These are phyloP conservation scores for Phytophthora fragariaefolia DNA, from an alignment of 352 stramenopile species.

Conservation along the genomic window DNA sequence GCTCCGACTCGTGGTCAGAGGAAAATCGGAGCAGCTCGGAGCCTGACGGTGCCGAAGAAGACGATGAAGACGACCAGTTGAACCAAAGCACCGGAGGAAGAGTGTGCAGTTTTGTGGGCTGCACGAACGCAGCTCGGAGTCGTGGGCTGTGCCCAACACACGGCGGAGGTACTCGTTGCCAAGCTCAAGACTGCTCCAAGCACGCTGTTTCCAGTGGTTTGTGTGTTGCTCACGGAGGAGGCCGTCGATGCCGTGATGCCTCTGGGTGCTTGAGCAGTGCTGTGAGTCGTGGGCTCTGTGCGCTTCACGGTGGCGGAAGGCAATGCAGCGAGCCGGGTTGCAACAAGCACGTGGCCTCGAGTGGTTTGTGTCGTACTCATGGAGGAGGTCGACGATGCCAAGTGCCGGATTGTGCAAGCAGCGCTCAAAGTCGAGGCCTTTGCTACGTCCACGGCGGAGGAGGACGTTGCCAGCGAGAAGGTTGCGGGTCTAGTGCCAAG, in stretches of 20 bases:
- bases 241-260: slow-evolving; percentile 51
- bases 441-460: slow-evolving; percentile 88
- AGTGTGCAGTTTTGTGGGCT: slow-evolving; percentile 31
- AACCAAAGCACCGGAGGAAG: slow-evolving; percentile 1
- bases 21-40: slow-evolving; percentile 30
- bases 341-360: slow-evolving; percentile 80
- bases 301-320: slow-evolving; percentile 72
- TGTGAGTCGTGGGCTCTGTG: slow-evolving; percentile 66
- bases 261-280: slow-evolving; percentile 55
- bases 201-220: slow-evolving; percentile 70
- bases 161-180: slow-evolving; percentile 68
- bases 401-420: slow-evolving; percentile 78
- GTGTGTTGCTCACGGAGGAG: slow-evolving; percentile 72
- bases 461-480: slow-evolving; percentile 74
- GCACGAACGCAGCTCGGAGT: slow-evolving; percentile 54
- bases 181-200: slow-evolving; percentile 54
- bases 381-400: slow-evolving; percentile 82
- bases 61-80: slow-evolving; percentile 9
- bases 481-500: slow-evolving; percentile 83
- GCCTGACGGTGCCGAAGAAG: slow-evolving; percentile 37
- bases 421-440: slow-evolving; percentile 78
- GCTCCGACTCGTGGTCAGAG: slow-evolving; percentile 16
- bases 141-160: slow-evolving; percentile 66
- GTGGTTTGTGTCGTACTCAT: slow-evolving; percentile 82
- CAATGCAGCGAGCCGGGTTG: slow-evolving; percentile 75